Conservation (phyloP, 768 basidiomycete genomes). For the Boletus sensibilis region DNA sequence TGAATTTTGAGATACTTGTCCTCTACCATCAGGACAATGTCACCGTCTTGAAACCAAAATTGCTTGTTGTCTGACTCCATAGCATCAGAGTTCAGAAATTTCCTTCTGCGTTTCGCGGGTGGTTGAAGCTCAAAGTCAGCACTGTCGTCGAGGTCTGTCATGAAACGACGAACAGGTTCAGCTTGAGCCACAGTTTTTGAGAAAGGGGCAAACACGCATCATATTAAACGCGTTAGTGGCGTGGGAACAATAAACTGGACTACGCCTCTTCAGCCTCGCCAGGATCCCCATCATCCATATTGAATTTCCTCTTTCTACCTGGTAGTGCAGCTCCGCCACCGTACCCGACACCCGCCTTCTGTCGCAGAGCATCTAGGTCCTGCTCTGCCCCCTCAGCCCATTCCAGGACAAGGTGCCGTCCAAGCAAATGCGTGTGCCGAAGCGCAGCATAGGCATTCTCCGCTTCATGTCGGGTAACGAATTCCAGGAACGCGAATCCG, state of each 20-base stretch:
- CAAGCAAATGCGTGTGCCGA: constrained; percentile 92
- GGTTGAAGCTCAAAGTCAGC: not conserved
- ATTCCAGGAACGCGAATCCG: constrained; percentile 97
- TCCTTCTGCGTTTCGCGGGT: constrained; percentile 7
- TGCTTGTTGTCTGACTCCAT: not conserved
- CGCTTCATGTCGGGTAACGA: constrained; percentile 85
- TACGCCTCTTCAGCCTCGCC: constrained; percentile 33
- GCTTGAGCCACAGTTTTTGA: not conserved
- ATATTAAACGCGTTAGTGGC: not conserved
- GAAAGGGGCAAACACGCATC: not conserved
- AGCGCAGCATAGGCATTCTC: constrained; percentile 85
- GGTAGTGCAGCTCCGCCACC: constrained; percentile 68
- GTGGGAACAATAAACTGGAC: constrained; percentile 2
- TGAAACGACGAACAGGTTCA: not conserved
- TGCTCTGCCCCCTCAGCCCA: constrained; percentile 87
- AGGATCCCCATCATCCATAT: constrained; percentile 46
- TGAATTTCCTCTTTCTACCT: constrained; percentile 72
- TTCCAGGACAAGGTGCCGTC: constrained; percentile 90
- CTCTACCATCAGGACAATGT: constrained; percentile 33
- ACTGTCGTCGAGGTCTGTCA: not conserved
- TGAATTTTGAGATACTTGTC: constrained; percentile 30
- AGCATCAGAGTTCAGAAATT: not conserved
- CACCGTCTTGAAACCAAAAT: constrained; percentile 37
- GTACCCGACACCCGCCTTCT: constrained; percentile 78
- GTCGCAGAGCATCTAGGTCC: constrained; percentile 71